phyloP scores from a whole-genome alignment of 495 filamentous ascomycete genomes.

The Penicillium coprophilum region DNA sequence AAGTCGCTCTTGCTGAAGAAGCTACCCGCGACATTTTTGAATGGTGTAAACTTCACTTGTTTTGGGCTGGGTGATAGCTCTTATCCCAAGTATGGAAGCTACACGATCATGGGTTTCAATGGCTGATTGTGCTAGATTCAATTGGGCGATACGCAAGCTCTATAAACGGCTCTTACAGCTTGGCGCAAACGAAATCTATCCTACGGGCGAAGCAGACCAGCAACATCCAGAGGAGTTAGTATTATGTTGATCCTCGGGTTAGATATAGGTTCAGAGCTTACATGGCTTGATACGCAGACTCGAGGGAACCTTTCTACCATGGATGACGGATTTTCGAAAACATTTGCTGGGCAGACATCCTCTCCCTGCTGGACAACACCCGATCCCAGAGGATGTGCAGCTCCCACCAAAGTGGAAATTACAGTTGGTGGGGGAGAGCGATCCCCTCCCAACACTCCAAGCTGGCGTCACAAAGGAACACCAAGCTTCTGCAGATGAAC shows the following conservation, averaged over 20 bases:
- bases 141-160: conserved; percentile 87
- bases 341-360: conserved; percentile 67
- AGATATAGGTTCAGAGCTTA: conserved; percentile 5
- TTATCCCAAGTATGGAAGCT: conserved; percentile 70
- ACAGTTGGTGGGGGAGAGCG: conserved; percentile 34
- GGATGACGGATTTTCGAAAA: conserved; percentile 65
- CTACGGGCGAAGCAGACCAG: conserved; percentile 84
- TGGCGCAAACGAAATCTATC: conserved; percentile 74
- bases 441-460: background rate
- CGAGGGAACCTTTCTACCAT: conserved; percentile 79
- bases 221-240: conserved; percentile 87
- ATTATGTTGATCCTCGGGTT: background rate
- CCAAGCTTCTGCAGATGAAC: conserved; percentile 13
- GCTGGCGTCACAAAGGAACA: conserved; percentile 1
- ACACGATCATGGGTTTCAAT: background rate
- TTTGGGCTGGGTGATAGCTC: conserved; percentile 95
- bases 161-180: conserved; percentile 83
- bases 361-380: conserved; percentile 59
- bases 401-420: conserved; percentile 82
- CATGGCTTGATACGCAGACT: conserved; percentile 45
- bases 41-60: conserved; percentile 66
- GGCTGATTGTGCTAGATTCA: conserved; percentile 62
- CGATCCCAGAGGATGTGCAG: conserved; percentile 73
- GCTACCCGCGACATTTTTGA: conserved; percentile 68
- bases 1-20: conserved; percentile 75